Percentiles rank a stretch among this genome's conserved stretches.
Conservation (phyloP, 2,329 filamentous ascomycete genomes). For the Cryphonectria naterciae region DNA sequence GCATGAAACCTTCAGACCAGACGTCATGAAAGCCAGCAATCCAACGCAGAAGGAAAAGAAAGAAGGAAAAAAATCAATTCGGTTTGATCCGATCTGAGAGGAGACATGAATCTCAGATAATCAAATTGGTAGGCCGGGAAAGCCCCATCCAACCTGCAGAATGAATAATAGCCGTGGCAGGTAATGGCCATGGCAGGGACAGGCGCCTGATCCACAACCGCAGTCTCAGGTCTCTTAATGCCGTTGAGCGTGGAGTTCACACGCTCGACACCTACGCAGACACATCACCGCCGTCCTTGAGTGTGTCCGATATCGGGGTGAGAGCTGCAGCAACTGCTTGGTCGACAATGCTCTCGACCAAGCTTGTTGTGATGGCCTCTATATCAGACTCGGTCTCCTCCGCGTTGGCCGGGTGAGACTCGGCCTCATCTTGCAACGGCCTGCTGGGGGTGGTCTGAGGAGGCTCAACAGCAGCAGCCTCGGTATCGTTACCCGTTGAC, state of each 20-base stretch:
- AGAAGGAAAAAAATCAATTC: background rate
- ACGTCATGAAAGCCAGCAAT: background rate
- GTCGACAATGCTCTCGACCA: conserved; percentile 21
- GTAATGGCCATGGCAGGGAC: conserved; percentile 6
- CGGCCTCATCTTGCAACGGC: background rate
- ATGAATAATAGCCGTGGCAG: background rate
- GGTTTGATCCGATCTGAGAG: background rate
- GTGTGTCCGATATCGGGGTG: conserved; percentile 22
- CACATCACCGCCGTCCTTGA: conserved; percentile 18
- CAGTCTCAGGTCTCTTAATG: conserved; percentile 23
- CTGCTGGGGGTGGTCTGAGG: background rate
- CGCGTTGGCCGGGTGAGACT: background rate
- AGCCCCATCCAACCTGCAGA: background rate
- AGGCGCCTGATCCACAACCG: background rate
- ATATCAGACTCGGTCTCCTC: conserved; percentile 14
- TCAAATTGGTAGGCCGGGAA: background rate
- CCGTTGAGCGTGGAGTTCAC: conserved; percentile 16
- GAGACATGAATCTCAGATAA: background rate
- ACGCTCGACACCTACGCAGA: background rate
- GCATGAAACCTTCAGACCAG: background rate
- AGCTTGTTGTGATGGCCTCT: conserved; percentile 10
- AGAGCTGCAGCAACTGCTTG: conserved; percentile 25
- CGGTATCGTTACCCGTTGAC: background rate
- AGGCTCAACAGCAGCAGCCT: background rate
- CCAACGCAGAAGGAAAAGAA: background rate